phyloP scores from a whole-genome alignment of 768 basidiomycete genomes.

The Lenzites betulinus region DNA sequence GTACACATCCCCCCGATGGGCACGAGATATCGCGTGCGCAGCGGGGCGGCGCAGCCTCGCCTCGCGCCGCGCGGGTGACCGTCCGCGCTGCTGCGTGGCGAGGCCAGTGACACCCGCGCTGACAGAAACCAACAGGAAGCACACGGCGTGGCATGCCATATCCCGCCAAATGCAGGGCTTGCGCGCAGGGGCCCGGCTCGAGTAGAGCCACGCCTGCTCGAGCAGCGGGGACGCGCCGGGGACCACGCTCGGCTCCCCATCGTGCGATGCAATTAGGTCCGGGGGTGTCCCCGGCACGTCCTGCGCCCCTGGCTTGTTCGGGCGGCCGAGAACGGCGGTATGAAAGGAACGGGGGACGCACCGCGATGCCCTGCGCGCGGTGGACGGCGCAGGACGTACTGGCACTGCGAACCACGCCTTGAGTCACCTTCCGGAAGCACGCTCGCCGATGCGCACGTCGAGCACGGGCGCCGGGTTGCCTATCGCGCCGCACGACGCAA shows the following conservation, averaged over 20 bases:
- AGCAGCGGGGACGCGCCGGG: background rate
- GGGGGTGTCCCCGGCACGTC: background rate
- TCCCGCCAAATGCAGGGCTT: background rate
- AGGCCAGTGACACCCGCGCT: background rate
- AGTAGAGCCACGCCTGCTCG: background rate
- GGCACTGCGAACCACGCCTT: too few relatives aligned
- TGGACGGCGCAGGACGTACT: background rate
- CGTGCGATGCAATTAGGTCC: constrained; percentile 7
- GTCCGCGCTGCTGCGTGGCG: too few relatives aligned
- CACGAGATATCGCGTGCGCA: background rate
- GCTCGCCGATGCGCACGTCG: background rate
- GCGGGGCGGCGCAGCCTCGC: background rate
- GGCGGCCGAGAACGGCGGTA: background rate
- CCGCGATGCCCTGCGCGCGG: constrained; percentile 1
- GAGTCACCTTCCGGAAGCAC: background rate
- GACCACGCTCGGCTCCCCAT: constrained; percentile 11
- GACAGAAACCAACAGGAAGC: background rate
- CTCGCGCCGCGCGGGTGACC: too few relatives aligned
- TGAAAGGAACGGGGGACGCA: constrained; percentile 1
- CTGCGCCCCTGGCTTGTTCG: constrained; percentile 5
- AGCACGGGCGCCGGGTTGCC: background rate
- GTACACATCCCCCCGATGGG: background rate
- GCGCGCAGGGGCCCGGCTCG: background rate
- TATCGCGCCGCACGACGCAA: background rate
- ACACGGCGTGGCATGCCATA: background rate